Evolutionary conservation across 2,329 filamentous ascomycete genomes (phyloP).

Genomic region (Phaeosphaeria sp.): DNA sequence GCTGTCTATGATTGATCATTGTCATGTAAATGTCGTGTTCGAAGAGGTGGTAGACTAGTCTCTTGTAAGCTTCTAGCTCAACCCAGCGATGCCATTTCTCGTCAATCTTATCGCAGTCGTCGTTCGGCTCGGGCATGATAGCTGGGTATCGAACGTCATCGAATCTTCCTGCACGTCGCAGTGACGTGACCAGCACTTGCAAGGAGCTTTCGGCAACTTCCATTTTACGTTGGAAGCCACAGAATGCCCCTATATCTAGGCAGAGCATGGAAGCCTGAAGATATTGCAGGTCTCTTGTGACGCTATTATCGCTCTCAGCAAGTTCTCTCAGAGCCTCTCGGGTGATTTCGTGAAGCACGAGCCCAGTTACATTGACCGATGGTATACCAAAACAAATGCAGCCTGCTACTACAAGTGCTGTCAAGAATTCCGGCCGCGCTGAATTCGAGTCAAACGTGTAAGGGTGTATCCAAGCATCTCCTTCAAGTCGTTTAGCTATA

Average conservation of each 20-base stretch:
- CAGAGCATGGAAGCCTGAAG: slow-evolving; percentile 60
- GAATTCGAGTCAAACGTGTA: slow-evolving; percentile 35
- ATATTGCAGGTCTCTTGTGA: slow-evolving; percentile 55
- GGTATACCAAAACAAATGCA: slow-evolving; percentile 43
- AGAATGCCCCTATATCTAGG: slow-evolving; percentile 63
- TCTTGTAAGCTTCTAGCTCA: slow-evolving; percentile 69
- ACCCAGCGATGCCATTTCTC: slow-evolving; percentile 70
- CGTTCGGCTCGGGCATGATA: slow-evolving; percentile 55
- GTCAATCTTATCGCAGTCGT: slow-evolving; percentile 63
- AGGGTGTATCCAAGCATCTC: slow-evolving; percentile 44
- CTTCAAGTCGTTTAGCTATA: slow-evolving; percentile 40
- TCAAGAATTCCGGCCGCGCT: slow-evolving; percentile 32
- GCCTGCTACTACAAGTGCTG: slow-evolving; percentile 37
- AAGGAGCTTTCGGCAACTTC: slow-evolving; percentile 64
- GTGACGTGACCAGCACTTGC: slow-evolving; percentile 60
- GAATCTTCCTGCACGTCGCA: slow-evolving; percentile 64
- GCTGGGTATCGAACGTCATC: slow-evolving; percentile 60
- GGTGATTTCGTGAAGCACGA: slow-evolving; percentile 39
- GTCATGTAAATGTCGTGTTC: slow-evolving; percentile 32
- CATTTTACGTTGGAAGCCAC: slow-evolving; percentile 63
- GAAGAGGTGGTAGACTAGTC: slow-evolving; percentile 27
- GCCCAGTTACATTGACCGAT: slow-evolving; percentile 37
- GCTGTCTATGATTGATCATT: slow-evolving; percentile 44
- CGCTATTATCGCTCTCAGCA: slow-evolving; percentile 38
- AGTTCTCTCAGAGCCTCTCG: slow-evolving; percentile 35